Base-by-base conservation (phyloP, 208 protist genomes). In the Leishmania martiniquensis region DNA sequence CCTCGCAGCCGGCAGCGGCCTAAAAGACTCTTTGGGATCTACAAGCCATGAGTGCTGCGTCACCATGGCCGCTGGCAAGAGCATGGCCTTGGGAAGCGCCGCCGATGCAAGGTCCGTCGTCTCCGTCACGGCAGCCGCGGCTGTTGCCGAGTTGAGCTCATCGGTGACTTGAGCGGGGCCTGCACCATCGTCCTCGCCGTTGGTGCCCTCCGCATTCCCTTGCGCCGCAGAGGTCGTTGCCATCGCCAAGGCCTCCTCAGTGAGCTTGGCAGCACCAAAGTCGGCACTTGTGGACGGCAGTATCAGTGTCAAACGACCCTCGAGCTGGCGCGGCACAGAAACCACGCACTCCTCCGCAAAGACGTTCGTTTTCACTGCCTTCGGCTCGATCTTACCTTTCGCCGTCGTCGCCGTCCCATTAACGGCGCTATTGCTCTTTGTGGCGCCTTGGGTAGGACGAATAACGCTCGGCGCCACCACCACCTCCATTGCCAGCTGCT, bases 401-500 rank as follows among this genome's bases (percentile, higher is more conserved):
- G 32, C 7, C 59, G 66, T 79, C 25, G 55, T 73, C 22, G 65
- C 15, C 57, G 42, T 32, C 34, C 42, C 57, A n/a, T 20, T 67
- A 25, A 49, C 17, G 34, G 39, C 49, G 7, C 57, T 70, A 39
- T 29, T 72, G n/a, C 52, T 34, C 47, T 32, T 13, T 20, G 9
- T 70, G 6, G 34, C 29, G 34, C 49, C 70, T 10, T 80, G 68
- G 12, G 72, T 60, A 17, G 70, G 44, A 22, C 73, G 72, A 51
- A 82, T 79, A 25, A 81, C 73, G 29, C 77, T 78, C 32, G 78
- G 80, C 7, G 75, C 77, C 39, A 81, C 80, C 60, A 90, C 84
- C 65, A 89, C 76, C 55, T 84, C 80, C 85, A 92, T 86, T 25
- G 65, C 75, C 25, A 94, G 80, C 76, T 96, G 92, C 65, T 85